Evolutionary conservation across 1,284 basidiomycete genomes (phyloP), one percentile per base, ranked within the genome.

Genomic region (Apiotrichum gamsii): DNA sequence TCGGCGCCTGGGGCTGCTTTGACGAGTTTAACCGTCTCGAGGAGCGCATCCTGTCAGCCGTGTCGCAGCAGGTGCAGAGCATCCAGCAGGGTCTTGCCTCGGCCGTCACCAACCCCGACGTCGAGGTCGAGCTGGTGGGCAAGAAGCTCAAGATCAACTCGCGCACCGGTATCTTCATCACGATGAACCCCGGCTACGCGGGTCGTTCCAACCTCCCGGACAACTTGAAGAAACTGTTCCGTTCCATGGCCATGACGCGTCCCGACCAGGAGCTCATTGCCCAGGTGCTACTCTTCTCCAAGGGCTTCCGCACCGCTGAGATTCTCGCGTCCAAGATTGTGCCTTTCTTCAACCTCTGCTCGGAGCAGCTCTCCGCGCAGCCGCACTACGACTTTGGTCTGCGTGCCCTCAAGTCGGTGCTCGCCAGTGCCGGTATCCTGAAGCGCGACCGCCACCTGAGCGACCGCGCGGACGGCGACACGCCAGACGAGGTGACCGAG

Each of bases 351-450:
- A 95, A 94, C 66, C 83, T 99, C 47, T 98, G 94, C 62, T 84
- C 90, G 53, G 93, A 98, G 66, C 94, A 98, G 65, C 80, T 98
- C 24, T 97, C 93, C 3, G 83, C 87, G 29, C 95, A 98, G 67
- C 90, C 94, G 2, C 96, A 99, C 75, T 99, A 99, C 70, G 95
- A 99, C 75, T 99, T 99, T 69, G 95, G 95, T 73, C 78, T 99
- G 32, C 90, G 95, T 60, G 95, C 95, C 13, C 78, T 99, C 53
- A 99, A 99, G 73, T 87, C 93, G 29, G 95, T 99, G 3, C 78
- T 99, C 35, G 85, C 90, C 25, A 94, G 90, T 65, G 95, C 95
- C 20, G 95, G 95, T 81, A 91, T 94, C 53, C 79, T 99, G 62
- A 98, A 98, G 74, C 84, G 95, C 56, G 90, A 94, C 70, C 82